Evolutionary conservation across 2,329 filamentous ascomycete species (phyloP), one percentile per base, ranked within the genome.

Genomic region (Monosporascus ibericus): DNA sequence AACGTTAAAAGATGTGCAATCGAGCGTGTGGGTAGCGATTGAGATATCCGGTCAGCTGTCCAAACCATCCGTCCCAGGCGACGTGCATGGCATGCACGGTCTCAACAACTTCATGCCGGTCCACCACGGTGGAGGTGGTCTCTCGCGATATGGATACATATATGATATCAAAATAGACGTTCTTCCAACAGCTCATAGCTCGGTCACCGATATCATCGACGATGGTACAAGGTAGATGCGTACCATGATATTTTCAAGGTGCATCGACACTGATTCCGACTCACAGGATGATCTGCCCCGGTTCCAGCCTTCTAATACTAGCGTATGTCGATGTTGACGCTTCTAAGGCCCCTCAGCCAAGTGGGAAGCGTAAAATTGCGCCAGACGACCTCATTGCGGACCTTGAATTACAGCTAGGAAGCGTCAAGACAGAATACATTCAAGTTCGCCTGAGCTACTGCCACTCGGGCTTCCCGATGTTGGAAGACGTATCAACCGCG

Each of bases 361-460:
- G 50, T 15, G 51, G 53, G 8, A 66, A 73, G 49, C 34, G 60
- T 8, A 67, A 68, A 34, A 70, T 74, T 47, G 73, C 69, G 39
- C 76, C 81, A 0, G 79, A 84, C 14, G 72, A 79, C 40, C 68
- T 85, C 34, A 81, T 86, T 17, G 74, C 79, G 24, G 79, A 84
- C 52, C 70, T 86, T 11, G 80, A 85, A 60, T 68, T 71, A 30
- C 75, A 83, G 51, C 74, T 86, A 3, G 80, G 81, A 30, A 70
- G 73, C 49, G 69, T 70, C 3, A 65, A 65, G 20, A 72, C 71
- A 17, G 71, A 75, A 36, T 85, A 81, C 56, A 65, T 85, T 48
- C 72, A 72, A 3, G 69, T 85, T 17, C 70, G 70, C 20, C 58
- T 85, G 7, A 75, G 69, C 6, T 86, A 85, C 59, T 70, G 71